phyloP scores from a whole-genome alignment of 805 yeast genomes.

The Metschnikowia noctiluminum region DNA sequence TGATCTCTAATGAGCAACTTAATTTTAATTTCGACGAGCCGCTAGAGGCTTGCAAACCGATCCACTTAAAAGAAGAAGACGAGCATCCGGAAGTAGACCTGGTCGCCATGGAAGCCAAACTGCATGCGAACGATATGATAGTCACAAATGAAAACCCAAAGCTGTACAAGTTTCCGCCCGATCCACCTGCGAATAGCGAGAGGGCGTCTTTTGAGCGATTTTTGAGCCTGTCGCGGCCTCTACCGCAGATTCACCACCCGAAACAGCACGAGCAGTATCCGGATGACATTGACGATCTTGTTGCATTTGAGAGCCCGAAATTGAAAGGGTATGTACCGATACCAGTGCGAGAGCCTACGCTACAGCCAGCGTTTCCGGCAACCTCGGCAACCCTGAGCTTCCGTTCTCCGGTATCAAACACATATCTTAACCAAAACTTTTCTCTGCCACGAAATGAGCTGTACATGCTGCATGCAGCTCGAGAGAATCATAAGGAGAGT shows the following conservation, averaged over 20 bases:
- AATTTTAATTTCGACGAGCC: slow-evolving; percentile 20
- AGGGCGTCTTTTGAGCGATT: slow-evolving; percentile 7
- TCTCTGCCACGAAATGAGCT: neutral
- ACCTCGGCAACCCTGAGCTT: neutral
- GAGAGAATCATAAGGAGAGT: neutral
- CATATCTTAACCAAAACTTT: neutral
- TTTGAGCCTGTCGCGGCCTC: slow-evolving; percentile 5
- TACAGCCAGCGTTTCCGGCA: too few species aligned
- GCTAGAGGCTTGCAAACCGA: slow-evolving; percentile 20
- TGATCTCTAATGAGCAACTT: slow-evolving; percentile 15
- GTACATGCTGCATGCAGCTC: neutral
- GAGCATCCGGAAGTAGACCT: slow-evolving; percentile 15
- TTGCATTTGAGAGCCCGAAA: slow-evolving; percentile 14
- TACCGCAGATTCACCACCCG: slow-evolving; percentile 16
- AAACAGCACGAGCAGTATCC: slow-evolving; percentile 13
- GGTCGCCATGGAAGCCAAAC: neutral
- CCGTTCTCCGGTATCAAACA: neutral
- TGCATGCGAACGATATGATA: slow-evolving; percentile 37
- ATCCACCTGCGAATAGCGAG: slow-evolving; percentile 25
- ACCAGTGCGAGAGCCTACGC: slow-evolving; percentile 36
- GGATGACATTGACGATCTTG: slow-evolving; percentile 36
- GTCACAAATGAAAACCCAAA: slow-evolving; percentile 46
- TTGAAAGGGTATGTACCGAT: slow-evolving; percentile 35
- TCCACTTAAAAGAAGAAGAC: slow-evolving; percentile 28
- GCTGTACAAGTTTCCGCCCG: slow-evolving; percentile 57